phyloP scores from a whole-genome alignment of 179 eudicot genomes.

The Beta macrorhiza region DNA sequence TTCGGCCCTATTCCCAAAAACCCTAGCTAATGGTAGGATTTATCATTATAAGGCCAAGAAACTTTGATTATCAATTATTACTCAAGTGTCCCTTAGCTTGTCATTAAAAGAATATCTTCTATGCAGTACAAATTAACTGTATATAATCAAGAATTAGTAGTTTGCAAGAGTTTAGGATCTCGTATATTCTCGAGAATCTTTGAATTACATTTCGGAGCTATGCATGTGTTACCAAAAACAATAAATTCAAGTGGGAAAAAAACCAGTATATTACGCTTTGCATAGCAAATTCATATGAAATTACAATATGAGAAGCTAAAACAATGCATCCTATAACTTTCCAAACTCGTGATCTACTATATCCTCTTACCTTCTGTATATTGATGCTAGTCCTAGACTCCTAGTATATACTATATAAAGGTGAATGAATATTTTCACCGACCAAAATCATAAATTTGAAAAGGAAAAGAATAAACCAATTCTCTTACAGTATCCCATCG shows the following conservation, averaged over 20 bases:
- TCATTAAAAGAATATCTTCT: too few species aligned
- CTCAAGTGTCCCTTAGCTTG: too few species aligned
- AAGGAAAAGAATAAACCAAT: slow-evolving; percentile 8
- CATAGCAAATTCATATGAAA: background rate
- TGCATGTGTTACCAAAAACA: background rate
- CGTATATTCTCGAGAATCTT: slow-evolving; percentile 2
- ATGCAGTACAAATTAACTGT: too few species aligned
- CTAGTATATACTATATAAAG: background rate
- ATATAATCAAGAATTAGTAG: too few species aligned
- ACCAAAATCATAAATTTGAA: background rate
- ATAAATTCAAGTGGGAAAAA: background rate
- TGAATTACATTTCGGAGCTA: background rate
- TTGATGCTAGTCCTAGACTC: background rate
- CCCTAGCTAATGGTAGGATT: too few species aligned
- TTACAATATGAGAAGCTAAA: background rate
- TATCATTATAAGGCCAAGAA: too few species aligned
- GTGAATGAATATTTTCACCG: slow-evolving; percentile 10
- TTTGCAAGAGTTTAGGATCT: slow-evolving; percentile 10
- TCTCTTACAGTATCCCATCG: slow-evolving; percentile 14
- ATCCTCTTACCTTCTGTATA: background rate
- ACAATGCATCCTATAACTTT: background rate
- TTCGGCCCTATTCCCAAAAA: too few species aligned
- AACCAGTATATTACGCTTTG: background rate
- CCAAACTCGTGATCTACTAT: background rate
- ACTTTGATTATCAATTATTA: too few species aligned